Percentiles rank a stretch among this genome's conserved stretches.
Evolutionary conservation across 768 basidiomycete genomes (phyloP).

Genomic region (Boletus pseudopeckii): DNA sequence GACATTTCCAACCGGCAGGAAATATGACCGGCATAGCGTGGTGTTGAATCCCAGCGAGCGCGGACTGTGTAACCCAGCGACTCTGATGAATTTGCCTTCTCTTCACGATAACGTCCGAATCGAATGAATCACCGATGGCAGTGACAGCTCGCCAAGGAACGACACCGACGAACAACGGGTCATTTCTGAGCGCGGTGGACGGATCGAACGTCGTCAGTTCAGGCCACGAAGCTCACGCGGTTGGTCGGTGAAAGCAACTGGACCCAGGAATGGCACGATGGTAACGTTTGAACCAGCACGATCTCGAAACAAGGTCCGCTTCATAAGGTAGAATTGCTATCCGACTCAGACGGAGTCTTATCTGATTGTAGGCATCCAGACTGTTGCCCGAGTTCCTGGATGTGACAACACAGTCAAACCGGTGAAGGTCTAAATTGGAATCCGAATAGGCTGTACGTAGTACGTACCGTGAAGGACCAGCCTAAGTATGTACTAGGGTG

Average conservation of each 20-base stretch:
- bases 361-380: background rate
- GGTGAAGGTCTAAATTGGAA: too few relatives aligned
- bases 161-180: background rate
- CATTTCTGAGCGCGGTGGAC: background rate
- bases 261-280: background rate
- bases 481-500: too few relatives aligned
- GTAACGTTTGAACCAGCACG: background rate
- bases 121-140: too few relatives aligned
- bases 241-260: background rate
- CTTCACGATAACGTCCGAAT: background rate
- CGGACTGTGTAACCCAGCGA: background rate
- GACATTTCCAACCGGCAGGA: background rate
- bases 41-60: background rate
- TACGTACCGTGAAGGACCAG: too few relatives aligned
- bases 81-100: background rate
- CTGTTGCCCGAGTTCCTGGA: background rate
- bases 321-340: background rate
- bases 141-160: background rate
- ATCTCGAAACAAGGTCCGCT: background rate
- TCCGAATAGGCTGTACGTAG: background rate
- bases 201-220: background rate
- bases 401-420: background rate
- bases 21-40: background rate
- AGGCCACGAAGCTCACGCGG: background rate
- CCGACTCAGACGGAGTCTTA: too few relatives aligned